Base-by-base conservation (phyloP, 257 asterid genomes). In the Gentiana straminea region DNA sequence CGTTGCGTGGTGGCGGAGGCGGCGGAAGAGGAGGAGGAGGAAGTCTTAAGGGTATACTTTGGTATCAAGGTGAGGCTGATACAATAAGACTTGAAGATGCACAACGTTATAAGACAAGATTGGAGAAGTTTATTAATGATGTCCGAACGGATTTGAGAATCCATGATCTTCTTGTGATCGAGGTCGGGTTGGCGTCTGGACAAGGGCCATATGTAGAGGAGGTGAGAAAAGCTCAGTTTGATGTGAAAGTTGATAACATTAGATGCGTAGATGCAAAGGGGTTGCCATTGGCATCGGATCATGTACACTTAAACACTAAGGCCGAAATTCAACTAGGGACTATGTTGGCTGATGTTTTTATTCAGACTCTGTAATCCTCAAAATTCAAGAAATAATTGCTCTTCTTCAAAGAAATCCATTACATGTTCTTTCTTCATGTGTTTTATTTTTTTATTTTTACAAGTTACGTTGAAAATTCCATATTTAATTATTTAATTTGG, bases 41-140 rank as follows among this genome's bases (percentile, higher is more conserved):
- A 5, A 15, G 12, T 1, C 54, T 73, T 34, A 55, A 53, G 56
- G 79, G 64, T 1, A 45, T 77, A 7, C 57, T 84, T 4, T 88
- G 96, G 94, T 88, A 82, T 62, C 96, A 88, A 61, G 94, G 96
- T 0, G 93, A 82, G 79, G 79, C 82, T 47, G 96, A 84, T 13
- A 72, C 82, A 0, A 10, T 2, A 34, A 34, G 54, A 1, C 38
- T 47, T n/a, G 70, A 60, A 36, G 80, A 76, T 64, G 82, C 90
- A 9, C 46, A 53, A 34, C 9, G 55, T 6, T 86, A 84, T 48
- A 71, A 69, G 73, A 58, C 35, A 52, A 70, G 79, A 32, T 35
- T 86, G 61, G 63, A 77, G 54, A 76, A 13, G 49, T 72, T 86
- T 5, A 41, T 84, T 13, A 41, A 5, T 0, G 71, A 86, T n/a